These are phyloP conservation scores for Quercus tomentella DNA, from an alignment of 331 rosid genomes.

Conservation along the genomic window DNA sequence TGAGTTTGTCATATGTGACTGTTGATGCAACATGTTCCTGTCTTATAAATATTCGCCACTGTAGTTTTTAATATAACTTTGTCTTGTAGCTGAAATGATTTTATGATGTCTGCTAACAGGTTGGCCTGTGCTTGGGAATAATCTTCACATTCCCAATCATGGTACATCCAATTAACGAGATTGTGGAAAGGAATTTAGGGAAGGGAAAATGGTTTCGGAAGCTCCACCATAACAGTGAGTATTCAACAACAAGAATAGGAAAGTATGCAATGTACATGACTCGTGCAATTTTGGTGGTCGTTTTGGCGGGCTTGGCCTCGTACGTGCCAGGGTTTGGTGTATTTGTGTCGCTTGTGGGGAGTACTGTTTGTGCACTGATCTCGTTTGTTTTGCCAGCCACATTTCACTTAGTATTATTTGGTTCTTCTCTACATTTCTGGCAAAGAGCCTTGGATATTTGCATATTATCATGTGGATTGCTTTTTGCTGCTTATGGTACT, in stretches of 20 bases:
- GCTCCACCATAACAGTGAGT: slow-evolving; percentile 3
- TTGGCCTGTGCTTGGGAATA: slow-evolving; percentile 79
- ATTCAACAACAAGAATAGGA: slow-evolving; percentile 24
- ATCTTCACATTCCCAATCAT: slow-evolving; percentile 84
- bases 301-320: slow-evolving; percentile 57
- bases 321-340: slow-evolving; percentile 67
- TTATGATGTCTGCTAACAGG: slow-evolving; percentile 31
- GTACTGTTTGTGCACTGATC: slow-evolving; percentile 76
- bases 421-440: slow-evolving; percentile 59
- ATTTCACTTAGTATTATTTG: slow-evolving; percentile 66
- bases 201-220: slow-evolving; percentile 21
- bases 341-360: slow-evolving; percentile 80
- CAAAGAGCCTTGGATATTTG: slow-evolving; percentile 52
- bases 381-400: slow-evolving; percentile 86
- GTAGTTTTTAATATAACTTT: background rate
- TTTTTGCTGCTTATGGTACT: slow-evolving; percentile 80
- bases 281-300: slow-evolving; percentile 65
- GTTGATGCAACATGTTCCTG: background rate
- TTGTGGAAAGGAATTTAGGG: slow-evolving; percentile 54
- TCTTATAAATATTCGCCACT: background rate
- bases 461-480: slow-evolving; percentile 56
- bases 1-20: too few species aligned
- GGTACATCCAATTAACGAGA: slow-evolving; percentile 82
- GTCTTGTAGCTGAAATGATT: background rate
- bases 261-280: slow-evolving; percentile 34